phyloP scores from a whole-genome alignment of 306 rosid species.

The Hippophae tibetana region DNA sequence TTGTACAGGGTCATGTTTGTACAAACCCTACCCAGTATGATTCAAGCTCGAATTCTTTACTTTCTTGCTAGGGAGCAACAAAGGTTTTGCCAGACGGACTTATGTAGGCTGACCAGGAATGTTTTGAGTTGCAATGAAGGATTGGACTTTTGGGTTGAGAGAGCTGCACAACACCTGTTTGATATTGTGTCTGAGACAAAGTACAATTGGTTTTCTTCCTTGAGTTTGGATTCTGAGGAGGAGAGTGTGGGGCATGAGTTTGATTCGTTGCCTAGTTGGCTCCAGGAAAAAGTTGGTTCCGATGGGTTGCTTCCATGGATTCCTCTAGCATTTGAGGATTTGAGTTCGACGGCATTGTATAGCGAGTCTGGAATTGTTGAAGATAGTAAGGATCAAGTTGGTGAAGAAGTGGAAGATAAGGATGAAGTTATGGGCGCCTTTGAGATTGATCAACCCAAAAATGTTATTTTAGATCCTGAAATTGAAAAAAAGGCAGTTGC shows the following conservation, averaged over 20 bases:
- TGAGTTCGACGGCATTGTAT: constrained; percentile 5
- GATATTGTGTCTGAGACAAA: constrained; percentile 21
- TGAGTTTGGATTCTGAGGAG: constrained; percentile 27
- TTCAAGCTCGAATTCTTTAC: constrained; percentile 25
- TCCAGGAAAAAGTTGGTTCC: constrained; percentile 2
- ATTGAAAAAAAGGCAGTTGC: constrained; percentile 13
- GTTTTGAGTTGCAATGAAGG: constrained; percentile 13
- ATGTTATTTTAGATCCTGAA: constrained; percentile 19
- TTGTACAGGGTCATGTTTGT: constrained; percentile 25
- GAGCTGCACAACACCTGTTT: constrained; percentile 27
- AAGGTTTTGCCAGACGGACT: constrained; percentile 18
- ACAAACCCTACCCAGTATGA: constrained; percentile 28
- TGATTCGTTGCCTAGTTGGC: constrained; percentile 29
- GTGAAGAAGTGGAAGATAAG: constrained; percentile 16
- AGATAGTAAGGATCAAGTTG: not conserved
- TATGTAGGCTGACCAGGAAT: constrained; percentile 19
- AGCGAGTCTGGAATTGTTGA: not conserved
- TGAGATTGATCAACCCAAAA: constrained; percentile 14
- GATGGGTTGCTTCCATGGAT: constrained; percentile 28
- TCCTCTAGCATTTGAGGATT: constrained; percentile 19
- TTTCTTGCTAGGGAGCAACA: constrained; percentile 23
- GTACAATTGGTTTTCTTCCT: constrained; percentile 25
- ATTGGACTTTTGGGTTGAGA: constrained; percentile 31
- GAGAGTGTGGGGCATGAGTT: constrained; percentile 21
- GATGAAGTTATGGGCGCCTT: constrained; percentile 16